Evolutionary conservation across 345 rosid genomes (phyloP).

Genomic region (Viola odorata): DNA sequence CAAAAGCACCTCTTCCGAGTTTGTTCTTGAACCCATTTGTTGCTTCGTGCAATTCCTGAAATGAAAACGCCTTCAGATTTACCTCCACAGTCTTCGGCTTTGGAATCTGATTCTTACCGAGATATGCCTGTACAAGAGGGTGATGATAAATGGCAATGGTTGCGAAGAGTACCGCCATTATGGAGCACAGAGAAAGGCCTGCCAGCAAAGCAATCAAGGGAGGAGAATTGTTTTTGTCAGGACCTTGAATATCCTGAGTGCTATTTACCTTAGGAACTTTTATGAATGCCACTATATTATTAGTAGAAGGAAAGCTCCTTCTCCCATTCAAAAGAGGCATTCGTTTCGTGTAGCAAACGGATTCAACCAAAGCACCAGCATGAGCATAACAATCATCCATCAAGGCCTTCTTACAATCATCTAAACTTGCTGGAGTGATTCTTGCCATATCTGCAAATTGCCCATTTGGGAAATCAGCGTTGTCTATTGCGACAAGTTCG

Average conservation of each 20-base stretch:
- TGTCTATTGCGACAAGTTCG: slow-evolving; percentile 9
- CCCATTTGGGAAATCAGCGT: slow-evolving; percentile 22
- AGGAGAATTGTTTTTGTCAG: slow-evolving; percentile 8
- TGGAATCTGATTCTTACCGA: background rate
- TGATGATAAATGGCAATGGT: slow-evolving; percentile 18
- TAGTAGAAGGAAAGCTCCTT: slow-evolving; percentile 22
- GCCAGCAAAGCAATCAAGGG: slow-evolving; percentile 12
- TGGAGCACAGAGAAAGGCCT: slow-evolving; percentile 13
- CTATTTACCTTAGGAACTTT: slow-evolving; percentile 17
- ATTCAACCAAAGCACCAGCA: slow-evolving; percentile 21
- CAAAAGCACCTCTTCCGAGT: slow-evolving; percentile 42
- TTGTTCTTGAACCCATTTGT: slow-evolving; percentile 33
- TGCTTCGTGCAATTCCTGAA: slow-evolving; percentile 27
- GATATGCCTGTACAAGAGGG: slow-evolving; percentile 17
- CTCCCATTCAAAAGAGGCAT: slow-evolving; percentile 34
- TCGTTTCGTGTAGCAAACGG: slow-evolving; percentile 26
- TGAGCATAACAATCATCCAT: slow-evolving; percentile 26
- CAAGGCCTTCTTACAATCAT: slow-evolving; percentile 18
- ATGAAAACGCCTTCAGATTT: slow-evolving; percentile 36
- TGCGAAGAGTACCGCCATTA: slow-evolving; percentile 20
- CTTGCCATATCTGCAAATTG: slow-evolving; percentile 14
- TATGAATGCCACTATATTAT: slow-evolving; percentile 19
- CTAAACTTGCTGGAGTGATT: background rate
- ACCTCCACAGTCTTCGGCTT: slow-evolving; percentile 19
- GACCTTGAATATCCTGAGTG: background rate